A percentile compares a stretch with the other conserved stretches of the same genome.
Evolutionary conservation across 1,139 yeast genomes (phyloP).

Genomic region (Geotrichum fermentans): DNA sequence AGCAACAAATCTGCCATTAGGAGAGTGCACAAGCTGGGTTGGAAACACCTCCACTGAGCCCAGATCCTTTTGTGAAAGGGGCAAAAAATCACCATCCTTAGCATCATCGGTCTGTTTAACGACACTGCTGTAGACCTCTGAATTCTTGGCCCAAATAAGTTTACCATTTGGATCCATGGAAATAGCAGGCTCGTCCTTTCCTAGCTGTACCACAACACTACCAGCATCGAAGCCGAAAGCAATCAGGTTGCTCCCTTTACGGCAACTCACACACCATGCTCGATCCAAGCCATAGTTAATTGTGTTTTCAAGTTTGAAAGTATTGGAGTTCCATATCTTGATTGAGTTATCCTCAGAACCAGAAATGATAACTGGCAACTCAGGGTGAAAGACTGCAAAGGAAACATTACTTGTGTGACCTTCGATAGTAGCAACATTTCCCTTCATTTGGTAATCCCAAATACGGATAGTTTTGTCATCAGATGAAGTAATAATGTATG

Average conservation of each 20-base stretch:
- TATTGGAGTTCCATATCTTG: conserved; percentile 85
- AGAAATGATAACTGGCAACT: conserved; percentile 79
- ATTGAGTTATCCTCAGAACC: conserved; percentile 91
- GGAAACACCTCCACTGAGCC: conserved; percentile 94
- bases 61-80: conserved; percentile 77
- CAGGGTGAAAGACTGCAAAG: conserved; percentile 95
- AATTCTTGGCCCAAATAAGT: conserved; percentile 82
- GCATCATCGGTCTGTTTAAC: conserved; percentile 56
- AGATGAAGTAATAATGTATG: conserved; percentile 85
- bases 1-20: conserved; percentile 94
- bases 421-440: conserved; percentile 88
- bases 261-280: conserved; percentile 89
- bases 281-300: conserved; percentile 88
- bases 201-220: conserved; percentile 75
- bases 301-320: conserved; percentile 81
- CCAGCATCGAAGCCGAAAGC: conserved; percentile 96
- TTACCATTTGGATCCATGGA: conserved; percentile 93
- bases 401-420: conserved; percentile 94
- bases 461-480: conserved; percentile 88
- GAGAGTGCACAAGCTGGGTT: conserved; percentile 79
- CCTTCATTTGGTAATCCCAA: conserved; percentile 97
- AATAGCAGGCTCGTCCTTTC: conserved; percentile 88
- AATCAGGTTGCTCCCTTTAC: conserved; percentile 69
- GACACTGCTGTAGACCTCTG: conserved; percentile 80
- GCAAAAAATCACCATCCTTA: conserved; percentile 69